Evolutionary conservation across 108 stramenopile species (phyloP).

Genomic region (Fragilariopsis cylindrus): DNA sequence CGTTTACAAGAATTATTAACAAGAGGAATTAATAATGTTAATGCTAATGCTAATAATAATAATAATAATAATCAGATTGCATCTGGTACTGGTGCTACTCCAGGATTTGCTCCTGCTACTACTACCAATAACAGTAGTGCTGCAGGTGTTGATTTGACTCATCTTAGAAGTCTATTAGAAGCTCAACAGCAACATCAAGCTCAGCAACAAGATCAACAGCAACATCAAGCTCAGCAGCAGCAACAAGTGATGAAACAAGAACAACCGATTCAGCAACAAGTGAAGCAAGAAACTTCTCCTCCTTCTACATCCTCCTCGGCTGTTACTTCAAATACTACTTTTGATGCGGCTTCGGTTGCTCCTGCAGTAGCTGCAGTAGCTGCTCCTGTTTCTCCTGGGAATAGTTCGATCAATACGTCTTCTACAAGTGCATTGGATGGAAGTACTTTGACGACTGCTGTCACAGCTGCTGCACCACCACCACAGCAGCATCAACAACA

Average conservation of each 20-base stretch:
- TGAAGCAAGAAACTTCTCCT: neutral
- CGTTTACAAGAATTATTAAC: conserved; percentile 10
- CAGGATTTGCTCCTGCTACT: neutral
- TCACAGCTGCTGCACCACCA: neutral
- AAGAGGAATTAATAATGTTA: neutral
- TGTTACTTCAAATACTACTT: neutral
- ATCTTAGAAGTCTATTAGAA: conserved; percentile 10
- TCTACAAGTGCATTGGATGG: neutral
- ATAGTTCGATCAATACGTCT: neutral
- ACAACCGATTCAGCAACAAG: neutral
- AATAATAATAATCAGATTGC: too few species aligned
- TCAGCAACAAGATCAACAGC: neutral
- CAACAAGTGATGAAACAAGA: neutral
- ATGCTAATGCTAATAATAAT: neutral
- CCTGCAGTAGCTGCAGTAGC: neutral
- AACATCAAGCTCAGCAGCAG: neutral
- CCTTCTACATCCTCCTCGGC: neutral
- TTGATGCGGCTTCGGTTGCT: neutral
- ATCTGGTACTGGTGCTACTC: too few species aligned
- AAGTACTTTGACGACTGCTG: neutral
- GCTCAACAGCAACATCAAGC: conserved; percentile 12
- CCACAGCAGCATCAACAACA: neutral
- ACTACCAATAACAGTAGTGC: neutral
- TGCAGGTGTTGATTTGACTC: conserved; percentile 6
- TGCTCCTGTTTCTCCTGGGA: neutral